These are phyloP conservation scores for Decorospora gaudefroyi DNA, from an alignment of 2,329 filamentous ascomycete genomes.

Conservation along the genomic window DNA sequence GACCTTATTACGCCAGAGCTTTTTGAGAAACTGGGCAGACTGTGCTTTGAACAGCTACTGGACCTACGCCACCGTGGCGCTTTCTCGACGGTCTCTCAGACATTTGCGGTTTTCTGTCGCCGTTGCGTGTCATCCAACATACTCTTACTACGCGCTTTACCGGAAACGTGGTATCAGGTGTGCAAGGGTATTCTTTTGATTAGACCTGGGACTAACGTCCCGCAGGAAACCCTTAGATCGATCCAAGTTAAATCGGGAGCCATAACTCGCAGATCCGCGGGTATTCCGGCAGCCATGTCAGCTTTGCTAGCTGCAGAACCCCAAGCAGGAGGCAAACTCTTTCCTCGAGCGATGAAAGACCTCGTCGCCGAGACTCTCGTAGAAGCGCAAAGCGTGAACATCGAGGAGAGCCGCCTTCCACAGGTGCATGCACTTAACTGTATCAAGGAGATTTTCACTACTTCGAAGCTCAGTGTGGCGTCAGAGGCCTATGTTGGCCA, in stretches of 20 bases:
- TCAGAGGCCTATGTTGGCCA: slow-evolving; percentile 75
- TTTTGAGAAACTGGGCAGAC: slow-evolving; percentile 68
- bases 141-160: slow-evolving; percentile 52
- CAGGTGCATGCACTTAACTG: slow-evolving; percentile 97
- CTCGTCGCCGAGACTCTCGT: slow-evolving; percentile 63
- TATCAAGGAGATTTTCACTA: slow-evolving; percentile 88
- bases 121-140: slow-evolving; percentile 61
- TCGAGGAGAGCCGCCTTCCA: slow-evolving; percentile 65
- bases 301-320: slow-evolving; percentile 75
- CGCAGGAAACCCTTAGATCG: slow-evolving; percentile 65
- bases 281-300: slow-evolving; percentile 83
- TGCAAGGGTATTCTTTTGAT: background rate
- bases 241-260: slow-evolving; percentile 78
- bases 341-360: slow-evolving; percentile 66
- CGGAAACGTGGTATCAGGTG: slow-evolving; percentile 69
- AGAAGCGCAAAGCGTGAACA: slow-evolving; percentile 60
- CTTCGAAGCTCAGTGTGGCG: slow-evolving; percentile 71
- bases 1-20: slow-evolving; percentile 49
- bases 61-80: slow-evolving; percentile 87
- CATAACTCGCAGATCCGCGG: slow-evolving; percentile 84
- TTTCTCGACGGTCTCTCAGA: slow-evolving; percentile 89
- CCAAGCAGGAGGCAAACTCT: slow-evolving; percentile 60
- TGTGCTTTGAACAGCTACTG: slow-evolving; percentile 82
- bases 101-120: slow-evolving; percentile 80
- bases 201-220: slow-evolving; percentile 4